A percentile compares a stretch with the other conserved stretches of the same genome.
These are phyloP conservation scores for Marchantia paleacea DNA, from an alignment of 225 moss, liverwort and hornwort species.

Conservation along the genomic window DNA sequence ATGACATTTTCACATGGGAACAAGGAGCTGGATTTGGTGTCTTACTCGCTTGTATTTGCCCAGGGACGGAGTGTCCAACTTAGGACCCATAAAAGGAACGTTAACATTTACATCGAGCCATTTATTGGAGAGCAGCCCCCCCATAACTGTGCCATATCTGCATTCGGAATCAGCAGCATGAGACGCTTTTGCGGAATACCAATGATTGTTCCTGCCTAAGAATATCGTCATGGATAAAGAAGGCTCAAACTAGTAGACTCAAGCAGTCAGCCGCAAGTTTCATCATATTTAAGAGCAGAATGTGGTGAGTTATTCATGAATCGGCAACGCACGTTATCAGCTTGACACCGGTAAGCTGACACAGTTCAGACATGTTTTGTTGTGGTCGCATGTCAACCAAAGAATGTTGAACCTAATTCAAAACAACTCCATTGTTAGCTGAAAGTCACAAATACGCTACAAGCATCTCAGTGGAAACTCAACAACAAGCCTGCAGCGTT, in stretches of 20 bases:
- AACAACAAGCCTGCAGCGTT: too few species aligned
- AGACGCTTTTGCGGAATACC: too few species aligned
- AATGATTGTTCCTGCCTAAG: too few species aligned
- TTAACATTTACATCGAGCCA: slow-evolving; percentile 77
- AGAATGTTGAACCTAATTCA: slow-evolving; percentile 34
- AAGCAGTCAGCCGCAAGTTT: too few species aligned
- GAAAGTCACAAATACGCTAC: background rate
- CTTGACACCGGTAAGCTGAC: slow-evolving; percentile 36
- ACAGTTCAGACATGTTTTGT: slow-evolving; percentile 37
- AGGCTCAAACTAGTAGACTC: too few species aligned
- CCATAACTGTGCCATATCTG: slow-evolving; percentile 65
- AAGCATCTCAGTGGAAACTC: too few species aligned
- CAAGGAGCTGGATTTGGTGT: background rate
- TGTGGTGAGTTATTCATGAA: background rate
- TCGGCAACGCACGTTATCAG: slow-evolving; percentile 34
- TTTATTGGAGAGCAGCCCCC: slow-evolving; percentile 75
- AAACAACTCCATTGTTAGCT: background rate
- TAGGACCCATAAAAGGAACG: slow-evolving; percentile 74
- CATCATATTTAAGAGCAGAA: too few species aligned
- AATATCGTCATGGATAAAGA: too few species aligned
- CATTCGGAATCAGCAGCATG: background rate
- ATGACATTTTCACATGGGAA: background rate
- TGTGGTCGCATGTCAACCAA: slow-evolving; percentile 43
- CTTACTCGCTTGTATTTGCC: slow-evolving; percentile 69
- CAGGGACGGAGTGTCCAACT: slow-evolving; percentile 74